Evolutionary conservation across 1,284 basidiomycete species (phyloP), one percentile per base, ranked within the genome.

Genomic region (Psilocybe mexicana): DNA sequence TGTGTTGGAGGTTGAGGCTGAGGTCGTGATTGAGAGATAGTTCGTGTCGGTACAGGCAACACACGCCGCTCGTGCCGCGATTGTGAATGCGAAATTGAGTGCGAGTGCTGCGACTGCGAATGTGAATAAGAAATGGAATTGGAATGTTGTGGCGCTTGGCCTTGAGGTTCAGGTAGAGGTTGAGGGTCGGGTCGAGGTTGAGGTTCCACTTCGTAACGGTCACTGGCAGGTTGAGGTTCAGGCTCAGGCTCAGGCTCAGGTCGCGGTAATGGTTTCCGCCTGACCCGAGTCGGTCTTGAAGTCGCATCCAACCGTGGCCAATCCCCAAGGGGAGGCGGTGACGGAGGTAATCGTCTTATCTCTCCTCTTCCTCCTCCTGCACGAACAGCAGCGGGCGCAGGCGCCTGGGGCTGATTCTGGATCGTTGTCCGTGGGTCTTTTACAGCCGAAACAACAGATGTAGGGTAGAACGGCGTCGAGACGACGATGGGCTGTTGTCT

Each of bases 291-390:
- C 30, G 79, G 76, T 40, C 67, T 72, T 28, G 75, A 70, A 64
- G 80, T 74, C 47, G 77, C 71, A 60, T 84, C 77, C 12, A 67
- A 63, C 28, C 81, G 78, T 18, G 85, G 85, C 86, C 85, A 87
- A 47, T 80, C 67, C 23, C 82, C 81, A 0, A 86, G 70, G 3
- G 81, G 82, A 11, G 77, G 71, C n/a, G 81, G 79, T 6, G 75
- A 74, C 12, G 74, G 62, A 28, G 62, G 62, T 43, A 60, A 42
- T 55, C 57, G 47, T 55, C 60, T 54, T 43, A 57, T 44, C 38
- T 53, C 43, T 4, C 30, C 8, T 33, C 30, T 8, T 33, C 30
- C 30, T 33, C 30, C 47, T 14, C 53, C 43, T 54, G 35, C 18
- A 44, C 50, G 2, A 33, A 57, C n/a, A 36, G 57, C 62, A 12